Conservation (phyloP, 371 early-diverging fungal species). For the Mortierella sp. region DNA sequence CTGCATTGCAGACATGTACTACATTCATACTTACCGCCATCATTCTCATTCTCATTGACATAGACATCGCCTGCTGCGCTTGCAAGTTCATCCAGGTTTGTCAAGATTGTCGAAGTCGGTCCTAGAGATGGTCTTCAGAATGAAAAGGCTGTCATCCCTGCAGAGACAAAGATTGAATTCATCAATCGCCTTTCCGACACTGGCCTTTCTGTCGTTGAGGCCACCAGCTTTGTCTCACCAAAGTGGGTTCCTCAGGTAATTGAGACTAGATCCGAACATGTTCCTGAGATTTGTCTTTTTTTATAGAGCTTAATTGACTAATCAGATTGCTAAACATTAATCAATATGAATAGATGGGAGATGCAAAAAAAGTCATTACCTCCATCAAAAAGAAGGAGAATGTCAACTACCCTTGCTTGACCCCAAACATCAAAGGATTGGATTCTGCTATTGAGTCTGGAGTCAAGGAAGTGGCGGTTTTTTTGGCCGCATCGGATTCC, state of each 20-base stretch:
- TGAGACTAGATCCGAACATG: not conserved
- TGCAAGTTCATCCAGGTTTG: slow-evolving; percentile 48
- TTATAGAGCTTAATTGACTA: not conserved
- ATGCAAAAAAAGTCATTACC: slow-evolving; percentile 82
- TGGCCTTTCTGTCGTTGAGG: slow-evolving; percentile 91
- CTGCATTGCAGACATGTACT: not conserved
- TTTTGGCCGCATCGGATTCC: slow-evolving; percentile 91
- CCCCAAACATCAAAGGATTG: slow-evolving; percentile 93
- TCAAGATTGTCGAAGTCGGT: slow-evolving; percentile 93
- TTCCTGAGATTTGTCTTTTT: not conserved
- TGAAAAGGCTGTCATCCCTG: slow-evolving; percentile 88
- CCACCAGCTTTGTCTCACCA: slow-evolving; percentile 97
- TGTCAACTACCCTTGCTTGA: slow-evolving; percentile 90
- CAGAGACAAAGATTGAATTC: slow-evolving; percentile 84
- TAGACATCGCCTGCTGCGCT: slow-evolving; percentile 34
- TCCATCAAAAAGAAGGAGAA: slow-evolving; percentile 70
- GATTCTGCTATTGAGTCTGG: slow-evolving; percentile 84
- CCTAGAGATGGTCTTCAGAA: slow-evolving; percentile 98
- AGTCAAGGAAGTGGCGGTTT: slow-evolving; percentile 92
- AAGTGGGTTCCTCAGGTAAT: slow-evolving; percentile 97
- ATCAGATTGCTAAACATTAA: too few species aligned
- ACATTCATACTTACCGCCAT: not conserved
- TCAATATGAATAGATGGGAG: slow-evolving; percentile 83
- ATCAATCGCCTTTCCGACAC: slow-evolving; percentile 86
- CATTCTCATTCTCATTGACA: not conserved